Base-by-base conservation (phyloP, 148 eudicot species). In the Pouteria glomerata region DNA sequence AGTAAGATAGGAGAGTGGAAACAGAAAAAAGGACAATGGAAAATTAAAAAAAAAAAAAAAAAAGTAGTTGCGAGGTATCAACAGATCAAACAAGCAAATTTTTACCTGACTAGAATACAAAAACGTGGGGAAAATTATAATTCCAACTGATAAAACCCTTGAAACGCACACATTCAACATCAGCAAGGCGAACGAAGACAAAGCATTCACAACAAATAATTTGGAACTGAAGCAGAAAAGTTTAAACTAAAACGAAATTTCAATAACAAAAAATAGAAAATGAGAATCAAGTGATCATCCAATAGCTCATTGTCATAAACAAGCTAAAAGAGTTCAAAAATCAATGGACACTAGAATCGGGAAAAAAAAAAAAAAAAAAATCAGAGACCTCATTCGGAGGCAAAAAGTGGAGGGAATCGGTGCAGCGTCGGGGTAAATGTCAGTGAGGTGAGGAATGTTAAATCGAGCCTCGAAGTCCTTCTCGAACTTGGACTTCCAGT, bases 351-450 rank as follows among this genome's bases (percentile, higher is more conserved):
- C 51, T 14, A 6, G 4, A 26, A 69, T 24, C 21, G n/a, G n/a
- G n/a, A n/a, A n/a, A n/a, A n/a, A n/a, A n/a, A n/a, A n/a, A n/a
- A n/a, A n/a, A n/a, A n/a, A n/a, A n/a, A n/a, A n/a, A n/a, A n/a
- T n/a, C 1, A 27, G 41, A 21, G 70, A 90, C 98, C 98, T 82
- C 96, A 92, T 94, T 26, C 75, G 81, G 66, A 94, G 97, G 74
- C 98, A 94, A 57, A 94, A 94, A 29, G 98, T 94, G 44, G 98
- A 94, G 14, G 98, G 98, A 61, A 82, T 83, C 7, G 97, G 87
- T 23, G 66, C 77, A 24, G 92, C 89, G 57, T 94, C 84, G 3
- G 75, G 77, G 69, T 87, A 81, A 55, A 73, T 58, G 59, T 94
- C 96, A n/a, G 93, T 85, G 19, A 94, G 80, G 61, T 94, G 98